Base-by-base conservation (phyloP, 805 yeast genomes). In the Sugiyamaella marilandica region DNA sequence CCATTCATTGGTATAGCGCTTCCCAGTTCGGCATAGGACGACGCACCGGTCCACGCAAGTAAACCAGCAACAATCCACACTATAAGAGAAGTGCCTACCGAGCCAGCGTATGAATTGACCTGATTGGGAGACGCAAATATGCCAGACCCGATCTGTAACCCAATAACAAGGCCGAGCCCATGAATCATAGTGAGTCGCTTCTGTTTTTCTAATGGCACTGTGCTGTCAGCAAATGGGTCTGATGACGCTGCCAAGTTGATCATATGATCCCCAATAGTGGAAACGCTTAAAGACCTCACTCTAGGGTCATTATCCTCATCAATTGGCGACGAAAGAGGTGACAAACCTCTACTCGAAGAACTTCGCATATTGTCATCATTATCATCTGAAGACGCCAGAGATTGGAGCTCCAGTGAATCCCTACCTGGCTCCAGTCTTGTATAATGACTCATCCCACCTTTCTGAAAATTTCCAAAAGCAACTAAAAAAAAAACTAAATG, bases 61-160 rank as follows among this genome's bases (percentile, higher is more conserved):
- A 70, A 51, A 1, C 76, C 76, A 5, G 74, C 68, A 3, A 66
- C 56, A 0, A 63, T 50, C 76, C 76, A 72, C 7, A 71, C 68
- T 0, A 67, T 37, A 13, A 72, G 54, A 5, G 75, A 62, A 10
- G 68, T 63, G 2, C 70, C 74, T 0, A 65, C 67, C 1, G 74
- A 70, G 10, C 74, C 74, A 0, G 73, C 70, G 49, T 62, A 64
- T 13, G 62, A 55, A 53, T 66, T 64, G n/a, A 72, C 65, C 51
- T 67, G 68, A 39, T 70, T 67, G 2, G 76, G 76, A 10, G 74
- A 70, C 19, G 75, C 66, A 50, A 73, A 72, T 35, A 72, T 72
- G 7, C 76, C 76, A 2, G 75, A 70, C 8, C 76, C 76, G n/a
- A 72, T 67, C 50, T 72, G 75, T n/a, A 72, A 61, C 5, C 76